These are phyloP conservation scores for Eruca vesicaria DNA, from an alignment of 441 rosid genomes.

Conservation along the genomic window DNA sequence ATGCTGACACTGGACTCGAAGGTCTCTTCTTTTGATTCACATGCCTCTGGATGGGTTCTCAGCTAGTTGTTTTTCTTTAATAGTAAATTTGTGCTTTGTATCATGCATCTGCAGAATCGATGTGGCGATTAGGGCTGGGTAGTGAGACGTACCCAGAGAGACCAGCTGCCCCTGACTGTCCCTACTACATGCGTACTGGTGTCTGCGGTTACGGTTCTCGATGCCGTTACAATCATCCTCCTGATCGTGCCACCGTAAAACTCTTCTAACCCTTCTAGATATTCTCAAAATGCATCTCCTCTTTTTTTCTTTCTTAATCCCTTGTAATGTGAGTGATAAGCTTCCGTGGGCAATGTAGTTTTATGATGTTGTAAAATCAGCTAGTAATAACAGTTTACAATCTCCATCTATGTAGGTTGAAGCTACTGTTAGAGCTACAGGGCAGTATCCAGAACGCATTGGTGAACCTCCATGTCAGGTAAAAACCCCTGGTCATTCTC, in stretches of 20 bases:
- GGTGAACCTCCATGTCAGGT: constrained; percentile 93
- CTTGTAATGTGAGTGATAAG: too few relatives aligned
- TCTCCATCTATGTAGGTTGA: constrained; percentile 55
- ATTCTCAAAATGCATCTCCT: too few relatives aligned
- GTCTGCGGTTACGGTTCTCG: neutral
- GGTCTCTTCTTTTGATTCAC: constrained; percentile 34
- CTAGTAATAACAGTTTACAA: neutral
- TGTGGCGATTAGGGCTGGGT: neutral
- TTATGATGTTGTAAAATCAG: neutral
- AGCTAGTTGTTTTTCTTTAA: neutral
- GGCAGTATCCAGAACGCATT: constrained; percentile 85
- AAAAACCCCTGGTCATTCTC: neutral
- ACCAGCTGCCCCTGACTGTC: neutral
- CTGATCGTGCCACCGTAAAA: neutral
- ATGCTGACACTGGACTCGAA: constrained; percentile 57
- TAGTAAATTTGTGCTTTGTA: too few relatives aligned
- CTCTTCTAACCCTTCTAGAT: too few relatives aligned
- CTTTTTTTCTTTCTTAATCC: too few relatives aligned
- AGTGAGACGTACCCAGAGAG: neutral
- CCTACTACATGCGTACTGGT: neutral
- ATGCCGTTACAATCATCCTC: neutral
- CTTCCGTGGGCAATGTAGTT: neutral
- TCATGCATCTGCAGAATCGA: neutral
- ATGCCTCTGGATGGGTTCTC: constrained; percentile 17
- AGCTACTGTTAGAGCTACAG: constrained; percentile 89